Percentiles rank a stretch among this genome's conserved stretches.
Evolutionary conservation across 1,139 yeast species (phyloP).

Genomic region (Lipomyces yarrowii): DNA sequence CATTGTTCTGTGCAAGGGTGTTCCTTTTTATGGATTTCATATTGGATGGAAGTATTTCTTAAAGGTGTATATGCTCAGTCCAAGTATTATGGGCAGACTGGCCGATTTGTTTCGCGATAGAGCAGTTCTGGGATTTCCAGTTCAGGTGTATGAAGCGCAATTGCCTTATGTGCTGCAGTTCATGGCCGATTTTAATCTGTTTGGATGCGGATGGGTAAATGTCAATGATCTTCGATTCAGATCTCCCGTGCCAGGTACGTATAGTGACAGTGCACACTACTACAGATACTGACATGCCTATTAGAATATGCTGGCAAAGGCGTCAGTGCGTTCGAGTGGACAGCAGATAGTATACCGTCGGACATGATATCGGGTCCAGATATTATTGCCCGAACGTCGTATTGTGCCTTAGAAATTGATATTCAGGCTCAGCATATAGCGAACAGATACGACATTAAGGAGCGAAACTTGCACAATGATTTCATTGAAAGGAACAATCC

Average conservation of each 20-base stretch:
- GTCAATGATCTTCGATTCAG: constrained; percentile 34
- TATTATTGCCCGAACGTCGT: constrained; percentile 57
- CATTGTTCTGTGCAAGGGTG: constrained; percentile 69
- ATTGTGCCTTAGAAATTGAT: constrained; percentile 70
- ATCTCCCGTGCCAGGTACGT: constrained; percentile 15
- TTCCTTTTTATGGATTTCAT: constrained; percentile 82
- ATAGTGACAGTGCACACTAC: neutral
- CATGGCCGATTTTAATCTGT: constrained; percentile 77
- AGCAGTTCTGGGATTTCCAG: constrained; percentile 43
- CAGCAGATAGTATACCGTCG: constrained; percentile 19
- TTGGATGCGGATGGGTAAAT: constrained; percentile 79
- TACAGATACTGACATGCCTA: neutral
- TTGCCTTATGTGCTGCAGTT: constrained; percentile 78
- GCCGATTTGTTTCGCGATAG: constrained; percentile 62
- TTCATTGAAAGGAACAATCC: constrained; percentile 46
- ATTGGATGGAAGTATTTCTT: constrained; percentile 64
- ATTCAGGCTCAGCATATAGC: constrained; percentile 57
- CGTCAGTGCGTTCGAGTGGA: constrained; percentile 13
- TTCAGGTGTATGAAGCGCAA: constrained; percentile 74
- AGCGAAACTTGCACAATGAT: constrained; percentile 55
- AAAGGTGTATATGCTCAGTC: constrained; percentile 69
- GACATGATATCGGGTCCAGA: constrained; percentile 22
- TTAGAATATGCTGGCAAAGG: neutral
- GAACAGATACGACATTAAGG: constrained; percentile 54
- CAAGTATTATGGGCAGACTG: constrained; percentile 60